Base-by-base conservation (phyloP, 768 basidiomycete species). In the Crucibulum laeve region DNA sequence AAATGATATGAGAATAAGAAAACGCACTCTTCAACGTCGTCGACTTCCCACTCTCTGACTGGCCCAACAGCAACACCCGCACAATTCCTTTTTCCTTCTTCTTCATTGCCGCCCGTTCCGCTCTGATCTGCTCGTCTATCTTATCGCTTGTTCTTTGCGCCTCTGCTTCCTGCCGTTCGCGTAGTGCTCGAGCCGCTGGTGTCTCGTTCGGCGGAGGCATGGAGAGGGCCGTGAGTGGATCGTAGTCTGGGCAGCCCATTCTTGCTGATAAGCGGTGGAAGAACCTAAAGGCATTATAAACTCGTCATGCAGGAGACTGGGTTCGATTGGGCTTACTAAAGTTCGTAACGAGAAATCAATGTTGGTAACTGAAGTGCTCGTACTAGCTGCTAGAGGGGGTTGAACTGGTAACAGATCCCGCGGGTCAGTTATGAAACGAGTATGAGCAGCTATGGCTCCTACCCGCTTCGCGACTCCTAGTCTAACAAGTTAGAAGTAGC, bases 1-100 rank as follows among this genome's bases (percentile, higher is more conserved):
- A 13, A 23, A 37, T 13, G 10, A 32, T 30, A 11, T 8, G 34
- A 36, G 23, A 14, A 21, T 30, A 8, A 34, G n/a, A n/a, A 17
- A 6, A 64, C 70, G 26, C 44, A 77, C 77, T 80, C 58, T 80
- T 80, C 37, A 80, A 61, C 0, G 78, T 80, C 3, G 79, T 81
- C 0, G 76, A 79, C n/a, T n/a, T n/a, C n/a, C n/a, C 80, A 24
- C 77, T 79, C 60, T 82, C 80, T n/a, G 69, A 68, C 48, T 80
- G 79, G 3, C 81, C 82, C 2, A 82, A 66, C 4, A 84, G 43
- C 3, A 84, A 57, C 4, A 83, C 67, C 49, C 73, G 72, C 21
- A 81, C 69, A 18, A 71, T 55, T 24, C 62, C 54, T 50, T 69
- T 70, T 46, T 67, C 60, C 58, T 68, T 69, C n/a, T n/a, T n/a